Evolutionary conservation across 1,284 basidiomycete genomes (phyloP), one percentile per base, ranked within the genome.

Genomic region (Acaromyces ingoldii): DNA sequence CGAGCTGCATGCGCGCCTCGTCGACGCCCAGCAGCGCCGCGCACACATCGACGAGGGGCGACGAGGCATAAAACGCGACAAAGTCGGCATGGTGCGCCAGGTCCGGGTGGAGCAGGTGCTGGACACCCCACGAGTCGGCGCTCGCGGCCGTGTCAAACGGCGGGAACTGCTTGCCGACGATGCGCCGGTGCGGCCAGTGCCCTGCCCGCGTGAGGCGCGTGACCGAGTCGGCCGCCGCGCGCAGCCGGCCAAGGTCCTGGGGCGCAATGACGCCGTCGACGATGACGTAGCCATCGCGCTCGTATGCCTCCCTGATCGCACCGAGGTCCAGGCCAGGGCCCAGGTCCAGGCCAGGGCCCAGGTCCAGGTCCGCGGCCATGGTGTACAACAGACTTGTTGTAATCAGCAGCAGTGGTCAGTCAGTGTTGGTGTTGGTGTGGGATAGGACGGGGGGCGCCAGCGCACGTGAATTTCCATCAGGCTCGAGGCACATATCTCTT

Each of bases 91-190:
- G 34, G 25, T 50, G n/a, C 0, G 75, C 80, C 22, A 89, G 76
- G 33, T 78, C 76, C 31, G 76, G 78, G 10, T 80, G 81, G 1
- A 79, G 81, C 7, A 72, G 73, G 3, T 83, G 74, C 29, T 89
- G 74, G 13, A 72, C 77, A 10, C 82, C 79, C 22, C 88, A 89
- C 3, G 83, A 83, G 72, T 89, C 86, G 1, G 81, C 80, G 44
- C 81, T 76, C 15, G 10, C 13, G 30, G 79, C 79, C 28, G 81
- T 76, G 44, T 80, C 82, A 67, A 81, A 89, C 0, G 88, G 88
- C 1, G 88, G 88, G 62, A 89, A 90, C 69, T 88, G 86, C 58
- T 85, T 85, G 11, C 88, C 88, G 11, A 90, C 86, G 0, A 84
- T 83, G 39, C 88, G 81, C 9, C 66, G 55, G 61, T 86, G 79